phyloP scores from a whole-genome alignment of 2,329 filamentous ascomycete genomes.

The Nigrospora sphaerica region DNA sequence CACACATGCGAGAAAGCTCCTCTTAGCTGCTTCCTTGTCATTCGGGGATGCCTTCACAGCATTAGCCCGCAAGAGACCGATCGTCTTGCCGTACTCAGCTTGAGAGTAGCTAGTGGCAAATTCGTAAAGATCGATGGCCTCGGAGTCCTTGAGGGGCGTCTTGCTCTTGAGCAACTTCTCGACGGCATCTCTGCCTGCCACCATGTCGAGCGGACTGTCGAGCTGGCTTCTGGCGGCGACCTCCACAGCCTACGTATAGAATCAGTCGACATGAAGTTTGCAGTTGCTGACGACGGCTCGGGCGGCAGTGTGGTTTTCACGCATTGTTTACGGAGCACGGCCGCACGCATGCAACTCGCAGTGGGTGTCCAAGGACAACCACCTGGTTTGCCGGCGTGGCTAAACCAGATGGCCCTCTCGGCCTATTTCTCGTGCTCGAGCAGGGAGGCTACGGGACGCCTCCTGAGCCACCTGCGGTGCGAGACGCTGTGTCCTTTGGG shows the following conservation, averaged over 20 bases:
- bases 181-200: slow-evolving; percentile 34
- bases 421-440: no score
- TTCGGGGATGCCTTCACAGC: slow-evolving; percentile 47
- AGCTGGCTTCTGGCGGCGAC: slow-evolving; percentile 44
- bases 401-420: no score
- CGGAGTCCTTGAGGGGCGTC: slow-evolving; percentile 38
- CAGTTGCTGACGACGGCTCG: neutral
- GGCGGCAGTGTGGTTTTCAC: no score
- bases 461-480: no score
- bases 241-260: slow-evolving; percentile 29
- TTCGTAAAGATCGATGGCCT: slow-evolving; percentile 46
- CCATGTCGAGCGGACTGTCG: slow-evolving; percentile 40
- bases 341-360: no score
- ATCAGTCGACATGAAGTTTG: neutral
- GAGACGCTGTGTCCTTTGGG: no score
- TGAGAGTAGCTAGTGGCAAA: slow-evolving; percentile 28
- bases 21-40: slow-evolving; percentile 30
- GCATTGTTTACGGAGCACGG: no score
- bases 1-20: slow-evolving; percentile 45
- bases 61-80: slow-evolving; percentile 42
- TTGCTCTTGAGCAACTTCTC: slow-evolving; percentile 39
- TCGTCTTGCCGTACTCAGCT: slow-evolving; percentile 38
- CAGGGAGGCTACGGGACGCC: no score
- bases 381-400: no score
- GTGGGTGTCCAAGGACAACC: no score